phyloP scores from a whole-genome alignment of 2,329 filamentous ascomycete species.

The Aspergillus sp. region DNA sequence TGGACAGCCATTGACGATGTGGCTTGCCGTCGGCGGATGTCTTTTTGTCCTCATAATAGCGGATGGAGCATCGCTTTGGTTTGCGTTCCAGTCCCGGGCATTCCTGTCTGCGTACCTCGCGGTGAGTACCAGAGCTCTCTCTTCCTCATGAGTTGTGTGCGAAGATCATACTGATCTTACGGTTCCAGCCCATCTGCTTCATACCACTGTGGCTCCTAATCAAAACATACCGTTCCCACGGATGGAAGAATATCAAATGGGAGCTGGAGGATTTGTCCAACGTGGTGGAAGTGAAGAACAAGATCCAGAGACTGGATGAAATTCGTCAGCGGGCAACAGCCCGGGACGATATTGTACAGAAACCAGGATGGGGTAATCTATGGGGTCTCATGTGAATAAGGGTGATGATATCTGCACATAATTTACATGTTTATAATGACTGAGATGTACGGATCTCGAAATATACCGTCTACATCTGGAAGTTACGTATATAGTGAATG shows the following conservation, averaged over 20 bases:
- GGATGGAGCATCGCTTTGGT: slow-evolving; percentile 38
- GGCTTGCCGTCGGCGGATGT: slow-evolving; percentile 35
- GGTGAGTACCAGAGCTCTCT: slow-evolving; percentile 25
- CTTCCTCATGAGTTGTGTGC: background rate
- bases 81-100: slow-evolving; percentile 31
- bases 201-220: slow-evolving; percentile 27
- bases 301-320: slow-evolving; percentile 31
- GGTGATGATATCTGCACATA: background rate
- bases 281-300: slow-evolving; percentile 24
- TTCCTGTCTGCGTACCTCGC: slow-evolving; percentile 42
- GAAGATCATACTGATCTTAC: background rate
- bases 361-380: slow-evolving; percentile 13
- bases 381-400: slow-evolving; percentile 7
- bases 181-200: slow-evolving; percentile 29
- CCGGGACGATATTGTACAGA: background rate
- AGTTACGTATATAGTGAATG: background rate
- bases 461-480: background rate
- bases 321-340: slow-evolving; percentile 20
- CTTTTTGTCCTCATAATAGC: slow-evolving; percentile 35
- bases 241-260: slow-evolving; percentile 24
- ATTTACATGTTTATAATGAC: background rate
- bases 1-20: slow-evolving; percentile 38
- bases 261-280: slow-evolving; percentile 32
- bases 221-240: slow-evolving; percentile 17
- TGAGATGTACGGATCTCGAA: background rate